Base-by-base conservation (phyloP, 1,284 basidiomycete species). In the Neotropicomus parvogracilis region DNA sequence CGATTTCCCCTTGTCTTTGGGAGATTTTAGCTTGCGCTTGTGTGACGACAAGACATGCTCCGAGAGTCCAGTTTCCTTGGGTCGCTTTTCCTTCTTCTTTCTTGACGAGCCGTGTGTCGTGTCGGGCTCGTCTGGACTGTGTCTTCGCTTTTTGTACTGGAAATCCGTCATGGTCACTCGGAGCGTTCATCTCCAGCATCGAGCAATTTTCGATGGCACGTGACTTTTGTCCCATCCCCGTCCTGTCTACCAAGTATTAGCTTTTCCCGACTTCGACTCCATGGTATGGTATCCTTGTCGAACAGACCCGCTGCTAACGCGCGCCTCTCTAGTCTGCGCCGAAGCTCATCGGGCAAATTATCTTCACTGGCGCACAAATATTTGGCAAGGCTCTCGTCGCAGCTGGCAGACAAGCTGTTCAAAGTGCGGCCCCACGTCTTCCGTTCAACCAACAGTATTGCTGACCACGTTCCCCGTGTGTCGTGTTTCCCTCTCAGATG, bases 321-420 rank as follows among this genome's bases (percentile, higher is more conserved):
- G 27, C 14, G 17, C 36, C n/a, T 16, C 10, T 50, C 16, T 55
- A 91, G 88, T 79, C 88, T 37, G 80, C 82, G 17, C 89, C 88
- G 47, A 85, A 78, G 68, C 75, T 83, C 54, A 72, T 95, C 38
- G 79, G 92, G 16, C 91, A 95, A 66, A 91, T 97, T 53, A 71
- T 91, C 46, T 70, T 94, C 32, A 80, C 87, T 35, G 90, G 91
- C 20, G 77, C 80, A 29, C 83, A 84, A 69, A 95, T 95, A 57
- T 74, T 99, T 46, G 95, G 95, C 47, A 94, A 87, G 70, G 97
- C 97, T 32, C 83, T 97, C 52, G 74, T 80, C 34, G 95, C 94
- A 64, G 95, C 95, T 6, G 92, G 91, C 38, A 77, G 80, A 59
- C 97, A 99, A 69, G 95, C 95, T 10, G 83, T 88, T 41, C 85